A percentile compares a stretch with the other conserved stretches of the same genome.
These are phyloP conservation scores for Colletotrichum sp. DNA, from an alignment of 2,329 filamentous ascomycete genomes.

Conservation along the genomic window DNA sequence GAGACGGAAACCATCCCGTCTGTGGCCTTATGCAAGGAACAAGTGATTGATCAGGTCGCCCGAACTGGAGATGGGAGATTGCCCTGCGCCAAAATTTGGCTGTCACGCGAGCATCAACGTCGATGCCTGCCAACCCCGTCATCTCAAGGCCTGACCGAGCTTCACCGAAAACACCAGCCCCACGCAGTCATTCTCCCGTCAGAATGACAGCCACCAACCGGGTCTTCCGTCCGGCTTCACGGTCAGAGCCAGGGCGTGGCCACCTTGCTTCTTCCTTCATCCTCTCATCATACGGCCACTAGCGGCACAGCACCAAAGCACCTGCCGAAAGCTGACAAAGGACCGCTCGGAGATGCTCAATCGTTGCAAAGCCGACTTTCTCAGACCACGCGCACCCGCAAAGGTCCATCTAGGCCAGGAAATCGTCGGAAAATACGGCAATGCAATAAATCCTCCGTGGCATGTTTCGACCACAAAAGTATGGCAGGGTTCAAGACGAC, in stretches of 20 bases:
- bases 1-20: conserved; percentile 7
- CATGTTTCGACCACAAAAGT: conserved; percentile 11
- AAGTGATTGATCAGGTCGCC: background rate
- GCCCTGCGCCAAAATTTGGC: background rate
- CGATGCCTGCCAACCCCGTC: background rate
- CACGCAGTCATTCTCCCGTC: background rate
- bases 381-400: background rate
- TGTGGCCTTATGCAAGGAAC: conserved; percentile 21
- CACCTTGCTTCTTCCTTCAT: background rate
- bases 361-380: background rate
- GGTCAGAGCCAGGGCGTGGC: background rate
- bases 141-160: background rate
- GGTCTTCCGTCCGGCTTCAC: background rate
- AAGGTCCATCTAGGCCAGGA: background rate
- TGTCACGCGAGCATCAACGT: background rate
- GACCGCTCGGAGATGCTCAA: background rate
- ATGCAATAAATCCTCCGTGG: background rate
- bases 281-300: background rate
- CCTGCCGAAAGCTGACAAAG: background rate
- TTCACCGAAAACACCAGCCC: background rate
- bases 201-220: background rate
- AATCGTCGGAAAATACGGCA: background rate
- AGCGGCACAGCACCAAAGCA: background rate
- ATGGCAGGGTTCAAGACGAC: background rate
- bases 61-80: background rate